Base-by-base conservation (phyloP, 306 rosid genomes). In the Medicago ruthenica region DNA sequence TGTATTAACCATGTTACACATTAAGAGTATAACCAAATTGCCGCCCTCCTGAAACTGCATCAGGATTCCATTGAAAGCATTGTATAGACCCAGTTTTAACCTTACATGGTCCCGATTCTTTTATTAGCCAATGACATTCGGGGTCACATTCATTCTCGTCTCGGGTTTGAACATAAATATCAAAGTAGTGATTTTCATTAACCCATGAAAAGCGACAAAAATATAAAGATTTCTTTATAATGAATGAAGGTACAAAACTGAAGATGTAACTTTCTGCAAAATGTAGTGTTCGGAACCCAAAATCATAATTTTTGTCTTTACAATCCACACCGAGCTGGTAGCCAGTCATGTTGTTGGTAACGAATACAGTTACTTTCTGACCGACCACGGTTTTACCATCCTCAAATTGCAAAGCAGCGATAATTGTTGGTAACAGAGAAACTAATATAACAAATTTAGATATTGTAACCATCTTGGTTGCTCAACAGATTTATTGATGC, bases 231-330 rank as follows among this genome's bases (percentile, higher is more conserved):
- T 1, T 11, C 1, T 13, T 13, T 21, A 27, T 5, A 0, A n/a
- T n/a, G n/a, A 6, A 60, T 12, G 66, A 0, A 1, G 66, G 31
- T 11, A 1, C 9, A 5, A 37, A 37, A 4, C 6, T 39, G 51
- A 65, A 65, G 4, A 2, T 1, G 9, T 39, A 39, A 39, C 8
- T 65, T 65, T 65, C 48, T 11, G n/a, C 15, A 1, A 13, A 12
- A 18, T 3, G 1, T 39, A 65, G 0, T 39, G 8, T 10, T 18
- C 4, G 51, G 16, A 11, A 17, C 1, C 51, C 70, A 10, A 17
- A 20, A 65, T 65, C n/a, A 39, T 65, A 1, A 65, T 18, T 3
- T 7, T 39, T 39, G 51, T 65, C 70, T 65, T 65, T 65, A 12
- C 70, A 65, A 18, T 40, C 14, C 12, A 65, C 0, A 6, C 34